Percentiles rank a stretch among this genome's conserved stretches.
phyloP scores from a whole-genome alignment of 257 asterid genomes.

The Solanum piurae region DNA sequence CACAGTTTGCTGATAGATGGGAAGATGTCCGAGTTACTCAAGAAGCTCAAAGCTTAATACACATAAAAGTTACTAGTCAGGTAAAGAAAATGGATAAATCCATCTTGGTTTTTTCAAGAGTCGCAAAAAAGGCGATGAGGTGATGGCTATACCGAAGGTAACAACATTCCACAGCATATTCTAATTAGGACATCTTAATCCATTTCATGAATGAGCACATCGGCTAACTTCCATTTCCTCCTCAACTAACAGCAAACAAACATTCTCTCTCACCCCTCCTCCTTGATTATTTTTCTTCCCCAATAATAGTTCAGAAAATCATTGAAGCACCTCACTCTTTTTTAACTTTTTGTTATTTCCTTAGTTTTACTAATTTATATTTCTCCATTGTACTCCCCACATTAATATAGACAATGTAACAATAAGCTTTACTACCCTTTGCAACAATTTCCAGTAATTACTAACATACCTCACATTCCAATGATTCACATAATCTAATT shows the following conservation, averaged over 20 bases:
- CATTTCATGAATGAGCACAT: not conserved
- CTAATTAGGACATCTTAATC: not conserved
- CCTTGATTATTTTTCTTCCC: not conserved
- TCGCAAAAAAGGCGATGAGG: not conserved
- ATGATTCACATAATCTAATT: not conserved
- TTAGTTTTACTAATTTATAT: too few relatives aligned
- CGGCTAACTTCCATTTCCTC: not conserved
- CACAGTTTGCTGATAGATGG: not conserved
- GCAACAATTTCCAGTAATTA: not conserved
- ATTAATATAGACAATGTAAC: not conserved
- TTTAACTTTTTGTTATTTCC: too few relatives aligned
- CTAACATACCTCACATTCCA: not conserved
- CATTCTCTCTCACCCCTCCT: not conserved
- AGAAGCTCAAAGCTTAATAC: not conserved
- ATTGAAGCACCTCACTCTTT: not conserved
- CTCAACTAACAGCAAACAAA: not conserved
- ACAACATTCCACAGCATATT: not conserved
- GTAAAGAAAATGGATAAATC: not conserved
- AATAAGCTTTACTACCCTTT: not conserved
- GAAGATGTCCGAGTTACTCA: not conserved
- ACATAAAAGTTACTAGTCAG: not conserved
- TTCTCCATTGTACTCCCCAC: too few relatives aligned
- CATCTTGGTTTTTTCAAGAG: not conserved
- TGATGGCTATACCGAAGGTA: not conserved
- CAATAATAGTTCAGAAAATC: too few relatives aligned